Conservation (phyloP, 2,329 filamentous ascomycete species). For the Aaosphaeria arxii region DNA sequence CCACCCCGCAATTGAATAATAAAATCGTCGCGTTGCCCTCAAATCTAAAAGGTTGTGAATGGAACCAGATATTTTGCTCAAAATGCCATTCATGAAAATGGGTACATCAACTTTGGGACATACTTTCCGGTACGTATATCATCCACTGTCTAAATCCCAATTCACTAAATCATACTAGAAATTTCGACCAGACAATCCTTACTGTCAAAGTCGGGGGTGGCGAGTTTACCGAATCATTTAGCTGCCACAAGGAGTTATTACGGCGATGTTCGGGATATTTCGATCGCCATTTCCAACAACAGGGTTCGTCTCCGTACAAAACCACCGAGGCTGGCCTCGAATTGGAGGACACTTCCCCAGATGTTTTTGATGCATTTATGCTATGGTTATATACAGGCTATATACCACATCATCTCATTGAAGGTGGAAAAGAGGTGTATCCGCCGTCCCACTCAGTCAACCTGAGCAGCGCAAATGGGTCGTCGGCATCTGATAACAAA, state of each 20-base stretch:
- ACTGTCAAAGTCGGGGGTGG: slow-evolving; percentile 32
- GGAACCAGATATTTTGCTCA: slow-evolving; percentile 24
- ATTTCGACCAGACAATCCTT: slow-evolving; percentile 36
- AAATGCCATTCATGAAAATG: slow-evolving; percentile 36
- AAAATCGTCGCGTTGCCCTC: background rate
- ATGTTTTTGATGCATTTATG: slow-evolving; percentile 38
- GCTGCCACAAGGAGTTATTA: slow-evolving; percentile 31
- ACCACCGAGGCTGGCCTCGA: slow-evolving; percentile 22
- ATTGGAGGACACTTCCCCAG: slow-evolving; percentile 31
- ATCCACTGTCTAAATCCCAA: background rate
- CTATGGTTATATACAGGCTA: slow-evolving; percentile 36
- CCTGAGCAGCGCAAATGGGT: slow-evolving; percentile 12
- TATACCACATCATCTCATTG: slow-evolving; percentile 35
- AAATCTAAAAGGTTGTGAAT: background rate
- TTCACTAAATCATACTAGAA: slow-evolving; percentile 20
- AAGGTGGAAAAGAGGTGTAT: slow-evolving; percentile 31
- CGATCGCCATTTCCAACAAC: slow-evolving; percentile 25
- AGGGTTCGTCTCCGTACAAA: slow-evolving; percentile 30
- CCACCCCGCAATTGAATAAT: background rate
- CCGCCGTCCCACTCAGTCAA: slow-evolving; percentile 25
- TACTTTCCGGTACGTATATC: slow-evolving; percentile 26
- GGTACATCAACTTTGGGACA: slow-evolving; percentile 31
- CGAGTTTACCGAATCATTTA: slow-evolving; percentile 31
- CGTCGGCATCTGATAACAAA: slow-evolving; percentile 9
- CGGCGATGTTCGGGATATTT: slow-evolving; percentile 33